phyloP scores from a whole-genome alignment of 1,284 basidiomycete species.

The Peniophora sp. region DNA sequence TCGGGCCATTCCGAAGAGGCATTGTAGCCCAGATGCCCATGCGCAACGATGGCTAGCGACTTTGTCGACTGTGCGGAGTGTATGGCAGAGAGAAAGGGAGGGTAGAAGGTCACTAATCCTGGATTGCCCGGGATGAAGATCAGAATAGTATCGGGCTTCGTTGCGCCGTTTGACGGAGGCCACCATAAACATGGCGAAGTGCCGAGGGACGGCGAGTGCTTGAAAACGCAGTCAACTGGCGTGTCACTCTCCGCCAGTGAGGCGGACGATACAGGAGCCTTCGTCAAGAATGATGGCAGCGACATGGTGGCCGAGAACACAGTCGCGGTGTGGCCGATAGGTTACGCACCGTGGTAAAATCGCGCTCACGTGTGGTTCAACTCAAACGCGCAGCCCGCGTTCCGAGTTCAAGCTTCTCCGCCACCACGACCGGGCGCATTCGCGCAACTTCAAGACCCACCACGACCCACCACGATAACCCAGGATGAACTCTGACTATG shows the following conservation, averaged over 20 bases:
- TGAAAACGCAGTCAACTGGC: conserved; percentile 1
- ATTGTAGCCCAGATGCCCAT: conserved; percentile 41
- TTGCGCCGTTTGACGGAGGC: conserved; percentile 26
- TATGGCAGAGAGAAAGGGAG: conserved; percentile 42
- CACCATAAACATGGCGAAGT: conserved; percentile 48
- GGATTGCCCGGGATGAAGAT: conserved; percentile 62
- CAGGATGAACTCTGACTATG: conserved; percentile 44
- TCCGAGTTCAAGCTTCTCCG: neutral
- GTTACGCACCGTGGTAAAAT: neutral
- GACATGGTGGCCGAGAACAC: neutral
- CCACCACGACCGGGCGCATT: neutral
- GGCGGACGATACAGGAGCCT: neutral
- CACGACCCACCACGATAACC: neutral
- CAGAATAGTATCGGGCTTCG: conserved; percentile 22
- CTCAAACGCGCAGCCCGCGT: neutral
- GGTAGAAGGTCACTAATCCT: conserved; percentile 51
- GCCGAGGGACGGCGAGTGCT: conserved; percentile 24
- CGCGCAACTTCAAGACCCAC: neutral
- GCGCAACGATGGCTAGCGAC: conserved; percentile 40
- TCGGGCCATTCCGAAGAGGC: conserved; percentile 6
- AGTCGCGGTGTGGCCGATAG: neutral
- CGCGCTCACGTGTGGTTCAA: conserved; percentile 1
- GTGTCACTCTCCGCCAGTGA: neutral
- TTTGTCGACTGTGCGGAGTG: conserved; percentile 23
- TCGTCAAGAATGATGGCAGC: neutral